Evolutionary conservation across 2,329 filamentous ascomycete genomes (phyloP).

Genomic region (Pseudogymnoascus sp.): DNA sequence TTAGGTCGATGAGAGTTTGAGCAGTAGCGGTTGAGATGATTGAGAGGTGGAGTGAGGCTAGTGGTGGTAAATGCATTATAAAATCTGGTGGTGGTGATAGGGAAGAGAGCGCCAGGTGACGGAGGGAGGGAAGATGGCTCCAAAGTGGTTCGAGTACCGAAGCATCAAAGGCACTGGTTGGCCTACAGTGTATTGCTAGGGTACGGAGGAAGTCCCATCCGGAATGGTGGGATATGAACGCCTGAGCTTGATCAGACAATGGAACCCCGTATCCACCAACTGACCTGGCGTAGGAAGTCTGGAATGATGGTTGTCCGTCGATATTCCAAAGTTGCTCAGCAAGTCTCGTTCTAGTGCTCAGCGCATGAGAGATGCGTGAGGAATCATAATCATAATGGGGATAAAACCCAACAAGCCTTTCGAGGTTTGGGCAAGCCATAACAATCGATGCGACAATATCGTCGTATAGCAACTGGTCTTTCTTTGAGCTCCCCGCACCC

Average conservation of each 20-base stretch:
- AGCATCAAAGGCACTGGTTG: slow-evolving; percentile 46
- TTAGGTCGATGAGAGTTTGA: slow-evolving; percentile 48
- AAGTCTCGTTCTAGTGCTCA: slow-evolving; percentile 48
- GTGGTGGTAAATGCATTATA: slow-evolving; percentile 44
- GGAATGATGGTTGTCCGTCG: slow-evolving; percentile 9
- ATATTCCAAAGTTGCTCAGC: slow-evolving; percentile 54
- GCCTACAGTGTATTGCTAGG: slow-evolving; percentile 50
- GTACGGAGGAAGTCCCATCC: slow-evolving; percentile 49
- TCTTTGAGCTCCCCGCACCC: slow-evolving; percentile 22
- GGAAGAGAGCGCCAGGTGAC: slow-evolving; percentile 51
- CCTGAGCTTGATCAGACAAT: slow-evolving; percentile 34
- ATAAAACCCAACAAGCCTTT: slow-evolving; percentile 48
- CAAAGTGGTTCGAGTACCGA: slow-evolving; percentile 45
- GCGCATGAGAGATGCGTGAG: slow-evolving; percentile 48
- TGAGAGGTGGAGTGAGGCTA: slow-evolving; percentile 43
- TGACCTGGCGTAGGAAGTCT: slow-evolving; percentile 10
- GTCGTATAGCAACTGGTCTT: slow-evolving; percentile 43
- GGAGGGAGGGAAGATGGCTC: slow-evolving; percentile 43
- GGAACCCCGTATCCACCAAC: slow-evolving; percentile 31
- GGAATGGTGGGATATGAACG: slow-evolving; percentile 44
- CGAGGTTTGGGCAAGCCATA: slow-evolving; percentile 58
- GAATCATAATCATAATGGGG: slow-evolving; percentile 48
- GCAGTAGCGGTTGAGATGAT: slow-evolving; percentile 45
- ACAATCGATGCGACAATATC: slow-evolving; percentile 52
- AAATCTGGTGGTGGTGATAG: slow-evolving; percentile 36